Base-by-base conservation (phyloP, 495 filamentous ascomycete genomes). In the Trichoderma parareesei region DNA sequence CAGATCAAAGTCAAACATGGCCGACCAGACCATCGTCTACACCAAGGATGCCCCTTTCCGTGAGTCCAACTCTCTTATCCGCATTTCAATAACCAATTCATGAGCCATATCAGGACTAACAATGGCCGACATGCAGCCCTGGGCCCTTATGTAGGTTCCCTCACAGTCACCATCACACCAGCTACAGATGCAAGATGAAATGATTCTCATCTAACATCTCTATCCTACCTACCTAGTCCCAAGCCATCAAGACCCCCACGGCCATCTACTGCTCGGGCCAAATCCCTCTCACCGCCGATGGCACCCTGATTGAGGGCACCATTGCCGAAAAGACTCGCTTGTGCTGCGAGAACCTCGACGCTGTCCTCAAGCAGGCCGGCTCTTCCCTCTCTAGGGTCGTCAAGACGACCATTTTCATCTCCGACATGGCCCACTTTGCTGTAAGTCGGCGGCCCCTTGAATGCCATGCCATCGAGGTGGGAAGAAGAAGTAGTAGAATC, bases 201-300 rank as follows among this genome's bases (percentile, higher is more conserved):
- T 41, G 40, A 33, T 63, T 40, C 2, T n/a, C 42, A 60, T 37
- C 38, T 65, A 61, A 57, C 37, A 37, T 57, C 6, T 53, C 18
- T 38, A 48, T 11, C 27, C 27, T 27, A 27, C 27, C 27, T 61
- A 61, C 61, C 13, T 42, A 96, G 90, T 91, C 92, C 71, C 93
- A 97, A 81, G 91, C 91, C 69, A 88, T 96, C 79, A 86, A 86
- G 69, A 92, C 92, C 64, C 87, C 90, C 64, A 84, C 84, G 60
- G 82, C 87, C 69, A 88, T 97, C 80, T 98, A 90, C 82, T 88
- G 92, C 78, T 97, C 93, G 6, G 93, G 93, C 72, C 92, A 94
- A 76, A 92, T 97, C 69, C 93, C 92, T 67, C 88, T 88, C 67
- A 88, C 92, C 72, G 77, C 84, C 68, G 69, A 84, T 62, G 92